Conservation (phyloP, 257 asterid genomes). For the Nicotiana tomentosiformis region DNA sequence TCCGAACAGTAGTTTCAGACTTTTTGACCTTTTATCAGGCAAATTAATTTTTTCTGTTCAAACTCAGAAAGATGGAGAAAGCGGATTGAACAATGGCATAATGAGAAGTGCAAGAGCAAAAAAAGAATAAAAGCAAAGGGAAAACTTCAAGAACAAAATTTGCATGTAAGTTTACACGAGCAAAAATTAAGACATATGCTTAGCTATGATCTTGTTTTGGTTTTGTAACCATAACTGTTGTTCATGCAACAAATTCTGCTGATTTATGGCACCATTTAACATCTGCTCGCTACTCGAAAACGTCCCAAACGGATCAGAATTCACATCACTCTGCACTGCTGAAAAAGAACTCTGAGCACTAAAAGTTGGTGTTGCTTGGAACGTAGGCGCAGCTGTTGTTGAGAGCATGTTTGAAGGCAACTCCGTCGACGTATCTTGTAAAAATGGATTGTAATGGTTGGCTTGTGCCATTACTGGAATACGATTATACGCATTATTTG, state of each 20-base stretch:
- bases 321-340: constrained; percentile 21
- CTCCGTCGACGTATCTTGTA: constrained; percentile 26
- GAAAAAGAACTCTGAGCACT: constrained; percentile 26
- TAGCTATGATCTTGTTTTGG: constrained; percentile 67
- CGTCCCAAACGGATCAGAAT: constrained; percentile 45
- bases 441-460: constrained; percentile 57
- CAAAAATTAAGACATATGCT: constrained; percentile 29
- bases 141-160: neutral
- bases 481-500: neutral
- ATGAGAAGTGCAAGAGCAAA: neutral
- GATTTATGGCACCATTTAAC: constrained; percentile 25
- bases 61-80: neutral
- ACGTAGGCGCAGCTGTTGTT: constrained; percentile 25
- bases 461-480: constrained; percentile 4
- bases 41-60: neutral
- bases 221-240: constrained; percentile 69
- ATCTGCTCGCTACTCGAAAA: constrained; percentile 20
- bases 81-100: neutral
- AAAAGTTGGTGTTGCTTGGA: constrained; percentile 48
- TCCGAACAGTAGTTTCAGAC: neutral
- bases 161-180: neutral
- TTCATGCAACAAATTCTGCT: constrained; percentile 37
- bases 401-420: neutral
- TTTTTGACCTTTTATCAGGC: neutral
- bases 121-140: neutral